Conservation (phyloP, 257 asterid species). For the Salvia splendens region DNA sequence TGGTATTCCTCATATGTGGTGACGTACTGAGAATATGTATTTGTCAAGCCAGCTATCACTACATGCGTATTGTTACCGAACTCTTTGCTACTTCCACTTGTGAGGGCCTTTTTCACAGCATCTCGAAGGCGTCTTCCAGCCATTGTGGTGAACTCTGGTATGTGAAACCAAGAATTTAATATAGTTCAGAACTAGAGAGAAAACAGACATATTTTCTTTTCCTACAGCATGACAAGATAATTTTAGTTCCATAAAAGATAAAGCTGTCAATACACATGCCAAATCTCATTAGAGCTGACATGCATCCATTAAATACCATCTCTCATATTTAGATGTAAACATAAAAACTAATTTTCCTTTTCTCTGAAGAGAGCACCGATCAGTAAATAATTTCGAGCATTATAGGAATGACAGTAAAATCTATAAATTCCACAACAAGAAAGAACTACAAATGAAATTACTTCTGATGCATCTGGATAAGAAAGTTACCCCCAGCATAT, state of each 20-base stretch:
- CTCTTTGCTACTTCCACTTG: constrained; percentile 47
- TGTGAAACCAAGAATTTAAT: background rate
- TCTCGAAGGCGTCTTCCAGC: constrained; percentile 98
- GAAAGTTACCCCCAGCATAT: constrained; percentile 9
- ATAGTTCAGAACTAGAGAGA: background rate
- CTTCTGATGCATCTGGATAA: background rate
- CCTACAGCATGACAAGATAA: constrained; percentile 7
- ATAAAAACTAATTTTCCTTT: background rate
- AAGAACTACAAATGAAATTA: constrained; percentile 1
- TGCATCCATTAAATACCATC: background rate
- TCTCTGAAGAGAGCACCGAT: constrained; percentile 10
- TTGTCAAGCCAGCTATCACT: constrained; percentile 94
- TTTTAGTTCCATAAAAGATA: background rate
- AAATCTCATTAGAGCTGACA: constrained; percentile 7
- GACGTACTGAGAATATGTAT: constrained; percentile 88
- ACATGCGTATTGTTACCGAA: constrained; percentile 64
- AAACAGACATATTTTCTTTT: constrained; percentile 18
- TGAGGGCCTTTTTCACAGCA: constrained; percentile 66
- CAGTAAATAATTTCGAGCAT: constrained; percentile 11
- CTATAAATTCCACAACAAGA: background rate
- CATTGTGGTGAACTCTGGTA: constrained; percentile 92
- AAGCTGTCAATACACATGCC: background rate
- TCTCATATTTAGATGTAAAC: background rate
- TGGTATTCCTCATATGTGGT: constrained; percentile 89
- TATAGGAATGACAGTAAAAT: background rate